Conservation (phyloP, 257 asterid genomes). For the Penstemon newberryi region DNA sequence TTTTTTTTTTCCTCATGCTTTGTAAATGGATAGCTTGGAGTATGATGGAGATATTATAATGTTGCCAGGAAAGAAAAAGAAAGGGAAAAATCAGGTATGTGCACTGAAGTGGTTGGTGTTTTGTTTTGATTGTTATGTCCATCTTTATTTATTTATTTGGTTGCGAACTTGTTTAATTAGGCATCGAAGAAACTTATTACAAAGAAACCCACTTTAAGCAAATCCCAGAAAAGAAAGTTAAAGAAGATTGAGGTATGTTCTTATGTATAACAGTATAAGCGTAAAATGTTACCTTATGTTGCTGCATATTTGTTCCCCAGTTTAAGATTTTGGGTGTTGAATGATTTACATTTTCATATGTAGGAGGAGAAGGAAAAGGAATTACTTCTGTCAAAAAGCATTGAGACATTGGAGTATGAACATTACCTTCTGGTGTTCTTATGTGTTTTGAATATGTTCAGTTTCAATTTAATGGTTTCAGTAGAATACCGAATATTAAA, state of each 20-base stretch:
- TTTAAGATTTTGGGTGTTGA: conserved; percentile 19
- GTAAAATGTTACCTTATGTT: background rate
- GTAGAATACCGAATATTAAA: conserved; percentile 8
- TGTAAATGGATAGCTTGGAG: conserved; percentile 31
- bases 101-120: background rate
- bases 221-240: conserved; percentile 77
- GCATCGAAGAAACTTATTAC: conserved; percentile 33
- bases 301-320: background rate
- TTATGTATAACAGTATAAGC: background rate
- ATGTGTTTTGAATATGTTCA: background rate
- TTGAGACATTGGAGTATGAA: conserved; percentile 70
- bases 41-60: conserved; percentile 44
- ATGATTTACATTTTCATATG: conserved; percentile 25
- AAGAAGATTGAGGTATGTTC: conserved; percentile 73
- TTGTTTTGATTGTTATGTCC: background rate
- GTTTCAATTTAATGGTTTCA: conserved; percentile 9
- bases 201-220: conserved; percentile 50
- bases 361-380: conserved; percentile 90
- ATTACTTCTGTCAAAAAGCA: conserved; percentile 60
- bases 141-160: background rate
- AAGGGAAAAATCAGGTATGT: conserved; percentile 49
- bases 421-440: conserved; percentile 2
- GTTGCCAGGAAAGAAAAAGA: conserved; percentile 51
- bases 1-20: background rate
- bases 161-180: conserved; percentile 27